Evolutionary conservation across 805 yeast species (phyloP), one percentile per base, ranked within the genome.

Genomic region (Pichia scutulata): DNA sequence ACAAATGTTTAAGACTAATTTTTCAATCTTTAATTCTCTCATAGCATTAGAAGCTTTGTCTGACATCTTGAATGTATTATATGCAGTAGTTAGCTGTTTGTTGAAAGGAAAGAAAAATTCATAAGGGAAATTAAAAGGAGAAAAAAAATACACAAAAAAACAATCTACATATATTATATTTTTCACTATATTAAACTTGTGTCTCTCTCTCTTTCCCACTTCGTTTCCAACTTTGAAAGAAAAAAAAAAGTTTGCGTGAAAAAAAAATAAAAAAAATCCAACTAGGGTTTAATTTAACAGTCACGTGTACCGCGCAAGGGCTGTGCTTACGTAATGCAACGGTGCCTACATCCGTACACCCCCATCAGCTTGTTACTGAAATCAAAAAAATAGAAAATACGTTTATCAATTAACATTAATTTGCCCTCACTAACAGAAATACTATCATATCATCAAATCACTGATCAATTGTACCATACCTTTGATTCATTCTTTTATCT

Each of bases 1-100:
- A 78, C 96, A 90, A 80, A 93, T 93, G 93, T 93, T 93, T 78
- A 93, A 87, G 78, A 93, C 97, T 78, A 93, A 86, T 81, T 93
- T 93, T 81, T 93, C 98, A 81, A 93, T 92, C 82, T 86, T 90
- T 78, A 93, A 82, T 70, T 93, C 98, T 80, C 96, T 93, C 98
- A 93, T 92, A 78, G 87, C 82, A 81, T 93, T 93, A 76, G 83
- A 88, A 70, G 87, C 66, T 72, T 77, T 75, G 63, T 75, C 71
- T 67, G 80, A 74, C 78, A 61, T 54, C 41, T 51, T 54, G 25
- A 28, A 21, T 42, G 19, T 46, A 19, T 25, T 8, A 23, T 25
- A 16, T n/a, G 10, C 25, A 24, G 28, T 37, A 9, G 12, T 41
- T 39, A n/a, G 16, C 33, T 41, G 19, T 42, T 39, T 41, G 36